Base-by-base conservation (phyloP, 306 rosid genomes). In the Senna tora region DNA sequence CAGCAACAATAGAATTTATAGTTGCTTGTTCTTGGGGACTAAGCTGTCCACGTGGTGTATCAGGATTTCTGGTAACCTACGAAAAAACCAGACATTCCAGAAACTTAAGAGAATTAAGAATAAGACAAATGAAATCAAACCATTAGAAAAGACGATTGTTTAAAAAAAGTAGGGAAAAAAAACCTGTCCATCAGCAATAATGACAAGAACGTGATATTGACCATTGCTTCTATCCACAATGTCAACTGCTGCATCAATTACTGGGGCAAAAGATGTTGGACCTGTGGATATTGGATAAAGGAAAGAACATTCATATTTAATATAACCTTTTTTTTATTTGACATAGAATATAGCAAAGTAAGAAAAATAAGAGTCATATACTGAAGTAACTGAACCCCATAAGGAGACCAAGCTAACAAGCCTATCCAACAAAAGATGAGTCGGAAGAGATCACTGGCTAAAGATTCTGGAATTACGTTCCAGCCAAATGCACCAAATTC, bases 161-260 rank as follows among this genome's bases (percentile, higher is more conserved):
- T 25, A 1, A 19, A 21, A 30, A 32, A n/a, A n/a, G n/a, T n/a
- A n/a, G n/a, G n/a, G n/a, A n/a, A 64, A 45, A 72, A 53, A 74
- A 80, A 94, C 98, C 99, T 94, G 99, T 72, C 99, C 99, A 32
- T 94, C 99, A 19, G 99, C 99, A 80, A 94, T 79, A 46, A 94
- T 91, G 88, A 94, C 95, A 68, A 94, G 99, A 77, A 94, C 93
- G 56, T 94, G 99, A 82, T 94, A 94, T 85, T 91, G 99, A 71
- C 85, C 85, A 52, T 89, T 87, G 89, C 62, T 89, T 67, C 65
- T 81, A 78, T 89, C 90, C 74, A 94, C 97, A 19, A 91, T 86
- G 83, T 89, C 87, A 74, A 94, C 87, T 55, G 99, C 96, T 4
- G 93, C 90, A 76, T 87, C 86, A 21, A 94, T 85, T 74, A 94